Conservation (phyloP, 1,139 yeast species). For the Debaryomyces sp. region DNA sequence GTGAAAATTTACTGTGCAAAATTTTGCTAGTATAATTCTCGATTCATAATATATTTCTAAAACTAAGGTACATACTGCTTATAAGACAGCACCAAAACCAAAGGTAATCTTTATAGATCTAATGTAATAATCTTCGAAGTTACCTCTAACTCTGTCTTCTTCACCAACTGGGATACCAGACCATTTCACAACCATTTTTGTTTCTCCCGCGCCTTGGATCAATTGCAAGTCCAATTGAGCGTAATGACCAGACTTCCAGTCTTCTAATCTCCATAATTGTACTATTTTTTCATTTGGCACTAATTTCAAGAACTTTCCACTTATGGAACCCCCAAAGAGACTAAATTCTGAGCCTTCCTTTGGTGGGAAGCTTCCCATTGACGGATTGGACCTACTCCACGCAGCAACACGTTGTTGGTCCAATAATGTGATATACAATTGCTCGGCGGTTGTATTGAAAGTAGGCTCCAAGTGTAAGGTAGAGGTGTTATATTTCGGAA, state of each 20-base stretch:
- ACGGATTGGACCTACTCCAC: conserved; percentile 84
- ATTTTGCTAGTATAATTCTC: not conserved
- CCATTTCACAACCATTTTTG: conserved; percentile 77
- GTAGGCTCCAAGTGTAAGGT: conserved; percentile 75
- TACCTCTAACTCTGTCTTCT: conserved; percentile 82
- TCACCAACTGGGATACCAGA: conserved; percentile 97
- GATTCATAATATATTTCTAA: not conserved
- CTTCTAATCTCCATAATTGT: conserved; percentile 83
- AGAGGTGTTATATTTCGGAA: conserved; percentile 76
- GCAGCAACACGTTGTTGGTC: conserved; percentile 80
- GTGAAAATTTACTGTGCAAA: too few relatives aligned
- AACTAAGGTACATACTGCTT: conserved; percentile 11
- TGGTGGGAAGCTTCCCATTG: conserved; percentile 53
- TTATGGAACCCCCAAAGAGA: conserved; percentile 87
- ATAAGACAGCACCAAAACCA: conserved; percentile 88
- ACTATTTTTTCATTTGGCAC: conserved; percentile 60
- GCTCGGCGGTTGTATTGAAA: conserved; percentile 87
- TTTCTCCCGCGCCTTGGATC: conserved; percentile 79
- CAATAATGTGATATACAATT: conserved; percentile 72
- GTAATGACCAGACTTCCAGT: conserved; percentile 84
- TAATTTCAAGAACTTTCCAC: conserved; percentile 66
- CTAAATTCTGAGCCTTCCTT: conserved; percentile 63
- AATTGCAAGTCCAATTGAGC: conserved; percentile 70
- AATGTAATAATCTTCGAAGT: conserved; percentile 87
- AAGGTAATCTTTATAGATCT: conserved; percentile 86